These are phyloP conservation scores for Letharia lupina DNA, from an alignment of 495 filamentous ascomycete genomes.

Conservation along the genomic window DNA sequence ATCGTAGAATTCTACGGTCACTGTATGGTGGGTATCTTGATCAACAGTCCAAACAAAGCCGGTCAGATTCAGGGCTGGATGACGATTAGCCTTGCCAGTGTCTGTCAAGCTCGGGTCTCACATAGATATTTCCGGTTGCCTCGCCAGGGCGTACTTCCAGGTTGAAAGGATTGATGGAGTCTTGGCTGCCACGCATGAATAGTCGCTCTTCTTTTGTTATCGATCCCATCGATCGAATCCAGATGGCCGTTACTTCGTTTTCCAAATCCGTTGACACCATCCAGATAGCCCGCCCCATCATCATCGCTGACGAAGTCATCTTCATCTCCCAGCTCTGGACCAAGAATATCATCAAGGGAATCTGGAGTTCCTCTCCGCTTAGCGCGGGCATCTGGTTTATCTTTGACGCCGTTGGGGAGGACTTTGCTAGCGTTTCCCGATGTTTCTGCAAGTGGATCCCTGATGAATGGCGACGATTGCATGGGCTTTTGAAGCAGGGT, in stretches of 20 bases:
- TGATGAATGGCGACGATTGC: constrained; percentile 78
- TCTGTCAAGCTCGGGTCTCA: not conserved
- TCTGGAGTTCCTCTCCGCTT: constrained; percentile 43
- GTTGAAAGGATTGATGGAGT: constrained; percentile 77
- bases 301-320: constrained; percentile 90
- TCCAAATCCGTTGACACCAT: constrained; percentile 52
- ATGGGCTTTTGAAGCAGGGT: constrained; percentile 51
- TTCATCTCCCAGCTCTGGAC: constrained; percentile 34
- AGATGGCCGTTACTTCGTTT: constrained; percentile 51
- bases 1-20: constrained; percentile 97
- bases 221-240: constrained; percentile 37
- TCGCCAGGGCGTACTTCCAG: constrained; percentile 90
- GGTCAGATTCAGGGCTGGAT: constrained; percentile 66
- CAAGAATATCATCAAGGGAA: constrained; percentile 52
- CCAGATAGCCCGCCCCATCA: constrained; percentile 83
- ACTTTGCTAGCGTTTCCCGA: constrained; percentile 54
- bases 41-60: constrained; percentile 96
- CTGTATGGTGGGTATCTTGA: constrained; percentile 87
- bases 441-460: constrained; percentile 66
- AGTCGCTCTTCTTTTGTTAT: constrained; percentile 56
- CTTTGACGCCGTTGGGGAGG: constrained; percentile 48
- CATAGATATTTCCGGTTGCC: constrained; percentile 90
- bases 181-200: constrained; percentile 49
- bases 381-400: constrained; percentile 34
- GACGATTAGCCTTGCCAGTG: constrained; percentile 22